phyloP scores from a whole-genome alignment of 2,329 filamentous ascomycete species.

The Thermothelomyces thermophilus region DNA sequence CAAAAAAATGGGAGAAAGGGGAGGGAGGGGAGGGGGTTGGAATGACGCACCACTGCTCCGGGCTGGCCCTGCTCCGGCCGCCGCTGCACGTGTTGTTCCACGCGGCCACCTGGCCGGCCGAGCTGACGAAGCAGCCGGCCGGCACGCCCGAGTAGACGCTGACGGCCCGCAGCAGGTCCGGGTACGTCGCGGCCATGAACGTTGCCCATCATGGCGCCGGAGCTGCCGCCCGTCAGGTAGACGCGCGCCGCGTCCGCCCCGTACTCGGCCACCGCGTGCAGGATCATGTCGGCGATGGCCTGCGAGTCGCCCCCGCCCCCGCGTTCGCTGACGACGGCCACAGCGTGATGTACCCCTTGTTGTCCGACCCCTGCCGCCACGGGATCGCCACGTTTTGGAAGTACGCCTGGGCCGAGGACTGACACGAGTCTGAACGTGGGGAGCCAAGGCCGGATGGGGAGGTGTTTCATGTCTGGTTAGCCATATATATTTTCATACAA shows the following conservation, averaged over 20 bases:
- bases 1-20: background rate
- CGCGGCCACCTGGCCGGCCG: constrained; percentile 35
- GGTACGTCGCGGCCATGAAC: constrained; percentile 38
- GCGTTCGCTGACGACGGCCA: constrained; percentile 45
- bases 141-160: constrained; percentile 36
- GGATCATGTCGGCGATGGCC: constrained; percentile 35
- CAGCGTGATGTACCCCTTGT: constrained; percentile 38
- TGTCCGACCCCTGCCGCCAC: constrained; percentile 31
- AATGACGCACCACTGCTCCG: constrained; percentile 26
- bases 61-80: constrained; percentile 37
- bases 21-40: background rate
- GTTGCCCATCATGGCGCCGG: constrained; percentile 36
- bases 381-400: constrained; percentile 33
- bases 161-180: constrained; percentile 36
- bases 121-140: constrained; percentile 36
- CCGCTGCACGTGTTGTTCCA: constrained; percentile 47
- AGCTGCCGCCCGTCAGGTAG: constrained; percentile 33
- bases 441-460: too few relatives aligned
- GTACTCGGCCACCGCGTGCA: constrained; percentile 30
- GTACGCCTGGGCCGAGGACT: constrained; percentile 32
- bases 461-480: too few relatives aligned
- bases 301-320: constrained; percentile 35
- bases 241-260: constrained; percentile 27
- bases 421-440: constrained; percentile 28
- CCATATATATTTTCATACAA: too few relatives aligned